Base-by-base conservation (phyloP, 805 yeast species). In the Jamesozyma hellenica region DNA sequence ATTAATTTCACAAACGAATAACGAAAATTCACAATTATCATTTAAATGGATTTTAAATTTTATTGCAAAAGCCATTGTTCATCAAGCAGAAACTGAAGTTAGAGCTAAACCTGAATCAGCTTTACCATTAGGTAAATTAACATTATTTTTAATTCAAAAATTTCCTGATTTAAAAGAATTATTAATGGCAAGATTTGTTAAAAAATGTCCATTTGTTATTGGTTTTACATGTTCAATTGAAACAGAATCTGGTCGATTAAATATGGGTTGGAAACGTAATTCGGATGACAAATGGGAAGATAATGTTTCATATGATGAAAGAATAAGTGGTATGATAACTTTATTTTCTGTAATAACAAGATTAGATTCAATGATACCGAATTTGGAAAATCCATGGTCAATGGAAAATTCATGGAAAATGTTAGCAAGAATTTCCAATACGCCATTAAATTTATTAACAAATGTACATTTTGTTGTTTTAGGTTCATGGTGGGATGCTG, bases 11-110 rank as follows among this genome's bases (percentile, higher is more conserved):
- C 69, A 71, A 30, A 71, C 83, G 0, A 65, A 67, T 30, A 21
- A n/a, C n/a, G n/a, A n/a, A n/a, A 6, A 25, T 4, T 18, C 71
- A 44, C 71, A 70, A 2, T 52, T 81, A 14, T 81, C 79, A 1
- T 82, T 65, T 51, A 59, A 70, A 27, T 88, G 94, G 87, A 70
- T 82, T 6, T 62, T 87, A 28, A 92, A 92, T 54, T 81, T 80
- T 53, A 72, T 83, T 23, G 82, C 96, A 4, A 92, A 92, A 55
- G 82, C 90, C 3, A 64, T 88, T 1, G 84, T 92, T 1, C 75
- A 82, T 21, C 98, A 92, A 62, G 90, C 96, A 1, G 97, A 88
- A 60, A 75, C 94, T 1, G 98, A 92, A 60, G 88, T 86, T 8
- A 70, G 82, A 13, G 94, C 83, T 0, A 74, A 79, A 42, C 79